Percentiles rank a stretch among this genome's conserved stretches.
Conservation (phyloP, 306 rosid species). For the Inga leiocalycina region DNA sequence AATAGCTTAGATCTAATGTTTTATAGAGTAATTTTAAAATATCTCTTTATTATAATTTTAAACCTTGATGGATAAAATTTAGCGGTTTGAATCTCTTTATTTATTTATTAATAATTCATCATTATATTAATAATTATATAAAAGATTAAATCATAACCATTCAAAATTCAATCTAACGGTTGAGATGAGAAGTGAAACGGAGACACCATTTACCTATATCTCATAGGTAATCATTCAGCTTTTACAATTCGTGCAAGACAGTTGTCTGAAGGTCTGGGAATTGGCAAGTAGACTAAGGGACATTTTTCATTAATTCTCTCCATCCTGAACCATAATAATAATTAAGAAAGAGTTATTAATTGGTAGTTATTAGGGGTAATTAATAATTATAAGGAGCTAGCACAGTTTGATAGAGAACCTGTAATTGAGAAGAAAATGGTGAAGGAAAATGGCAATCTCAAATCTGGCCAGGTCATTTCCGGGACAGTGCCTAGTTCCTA, state of each 20-base stretch:
- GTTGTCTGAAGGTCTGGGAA: slow-evolving; percentile 58
- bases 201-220: neutral
- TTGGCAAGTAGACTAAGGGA: slow-evolving; percentile 47
- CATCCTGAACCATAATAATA: slow-evolving; percentile 41
- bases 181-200: too few relatives aligned
- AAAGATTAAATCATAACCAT: too few relatives aligned
- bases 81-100: too few relatives aligned
- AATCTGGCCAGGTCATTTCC: slow-evolving; percentile 66
- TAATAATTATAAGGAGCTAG: neutral
- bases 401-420: slow-evolving; percentile 32
- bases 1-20: too few relatives aligned
- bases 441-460: slow-evolving; percentile 62
- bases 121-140: too few relatives aligned
- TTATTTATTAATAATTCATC: too few relatives aligned
- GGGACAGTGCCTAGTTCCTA: slow-evolving; percentile 64
- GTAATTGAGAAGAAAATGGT: slow-evolving; percentile 63
- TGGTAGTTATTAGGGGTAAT: neutral
- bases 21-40: too few relatives aligned
- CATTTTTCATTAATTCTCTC: slow-evolving; percentile 55
- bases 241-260: slow-evolving; percentile 60
- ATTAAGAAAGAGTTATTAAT: neutral
- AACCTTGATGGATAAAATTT: too few relatives aligned
- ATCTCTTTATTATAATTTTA: too few relatives aligned
- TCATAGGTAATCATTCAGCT: neutral
- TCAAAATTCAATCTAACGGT: too few relatives aligned